Evolutionary conservation across 345 rosid species (phyloP).

Genomic region (Gynandropsis gynandra): DNA sequence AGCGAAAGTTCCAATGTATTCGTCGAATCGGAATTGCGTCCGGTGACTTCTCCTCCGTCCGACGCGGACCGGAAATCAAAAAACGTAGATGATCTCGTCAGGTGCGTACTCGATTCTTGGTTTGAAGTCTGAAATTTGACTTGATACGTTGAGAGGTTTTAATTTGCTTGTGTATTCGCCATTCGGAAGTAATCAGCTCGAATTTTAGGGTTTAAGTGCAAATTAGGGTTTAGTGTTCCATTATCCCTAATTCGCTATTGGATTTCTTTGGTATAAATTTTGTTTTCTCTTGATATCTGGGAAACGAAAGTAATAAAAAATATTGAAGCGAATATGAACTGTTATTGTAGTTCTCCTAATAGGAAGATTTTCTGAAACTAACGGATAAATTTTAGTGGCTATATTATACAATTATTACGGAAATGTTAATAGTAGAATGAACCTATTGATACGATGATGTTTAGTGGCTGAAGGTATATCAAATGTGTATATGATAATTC

Average conservation of each 20-base stretch:
- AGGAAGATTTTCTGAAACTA: too few relatives aligned
- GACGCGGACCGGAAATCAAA: constrained; percentile 65
- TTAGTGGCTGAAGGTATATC: constrained; percentile 7
- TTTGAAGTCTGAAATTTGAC: constrained; percentile 8
- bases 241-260: background rate
- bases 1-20: constrained; percentile 22
- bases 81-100: constrained; percentile 85
- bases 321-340: background rate
- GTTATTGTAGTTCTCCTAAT: too few relatives aligned
- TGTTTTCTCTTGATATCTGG: background rate
- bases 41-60: constrained; percentile 31
- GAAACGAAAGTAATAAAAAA: background rate
- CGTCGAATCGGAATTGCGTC: constrained; percentile 21
- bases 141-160: background rate
- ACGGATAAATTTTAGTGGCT: too few relatives aligned
- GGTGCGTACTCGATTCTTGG: constrained; percentile 33
- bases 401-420: too few relatives aligned
- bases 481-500: background rate
- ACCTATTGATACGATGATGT: background rate
- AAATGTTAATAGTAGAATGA: background rate
- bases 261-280: background rate
- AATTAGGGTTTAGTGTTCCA: constrained; percentile 15
- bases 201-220: background rate
- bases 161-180: constrained; percentile 1
- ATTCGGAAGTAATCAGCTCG: constrained; percentile 1